A percentile compares a stretch with the other conserved stretches of the same genome.
Evolutionary conservation across 306 rosid species (phyloP).

Genomic region (Rubus parviflorus): DNA sequence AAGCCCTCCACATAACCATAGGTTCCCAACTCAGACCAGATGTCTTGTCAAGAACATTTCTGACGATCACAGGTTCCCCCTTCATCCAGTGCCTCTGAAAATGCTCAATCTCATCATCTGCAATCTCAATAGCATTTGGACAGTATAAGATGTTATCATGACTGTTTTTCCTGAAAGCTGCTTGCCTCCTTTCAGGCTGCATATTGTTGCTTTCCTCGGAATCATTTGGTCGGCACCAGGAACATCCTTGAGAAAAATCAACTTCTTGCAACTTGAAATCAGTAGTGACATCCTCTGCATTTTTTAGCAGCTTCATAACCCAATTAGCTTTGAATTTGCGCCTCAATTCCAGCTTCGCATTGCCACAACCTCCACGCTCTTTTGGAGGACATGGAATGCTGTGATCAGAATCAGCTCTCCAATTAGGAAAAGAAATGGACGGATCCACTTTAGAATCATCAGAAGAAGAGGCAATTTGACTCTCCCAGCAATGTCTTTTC

Average conservation of each 20-base stretch:
- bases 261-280: slow-evolving; percentile 22
- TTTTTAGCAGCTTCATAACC: slow-evolving; percentile 28
- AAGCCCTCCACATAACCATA: slow-evolving; percentile 56
- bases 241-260: slow-evolving; percentile 32
- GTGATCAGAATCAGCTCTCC: slow-evolving; percentile 43
- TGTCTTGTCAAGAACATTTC: slow-evolving; percentile 47
- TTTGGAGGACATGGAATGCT: slow-evolving; percentile 53
- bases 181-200: slow-evolving; percentile 34
- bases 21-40: slow-evolving; percentile 61
- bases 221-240: slow-evolving; percentile 34
- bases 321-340: slow-evolving; percentile 37
- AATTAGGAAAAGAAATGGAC: slow-evolving; percentile 17
- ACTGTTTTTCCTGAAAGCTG: slow-evolving; percentile 36
- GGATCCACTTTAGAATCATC: slow-evolving; percentile 15
- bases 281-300: slow-evolving; percentile 35
- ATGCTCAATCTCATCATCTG: slow-evolving; percentile 33
- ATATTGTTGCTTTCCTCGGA: neutral
- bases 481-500: slow-evolving; percentile 23
- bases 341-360: slow-evolving; percentile 29
- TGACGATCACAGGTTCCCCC: slow-evolving; percentile 50
- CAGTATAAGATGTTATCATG: slow-evolving; percentile 35
- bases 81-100: slow-evolving; percentile 45
- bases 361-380: slow-evolving; percentile 52
- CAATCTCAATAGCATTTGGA: slow-evolving; percentile 32
- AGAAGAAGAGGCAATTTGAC: slow-evolving; percentile 10